Conservation (phyloP, 768 basidiomycete genomes). For the Auriscalpium microsporum region DNA sequence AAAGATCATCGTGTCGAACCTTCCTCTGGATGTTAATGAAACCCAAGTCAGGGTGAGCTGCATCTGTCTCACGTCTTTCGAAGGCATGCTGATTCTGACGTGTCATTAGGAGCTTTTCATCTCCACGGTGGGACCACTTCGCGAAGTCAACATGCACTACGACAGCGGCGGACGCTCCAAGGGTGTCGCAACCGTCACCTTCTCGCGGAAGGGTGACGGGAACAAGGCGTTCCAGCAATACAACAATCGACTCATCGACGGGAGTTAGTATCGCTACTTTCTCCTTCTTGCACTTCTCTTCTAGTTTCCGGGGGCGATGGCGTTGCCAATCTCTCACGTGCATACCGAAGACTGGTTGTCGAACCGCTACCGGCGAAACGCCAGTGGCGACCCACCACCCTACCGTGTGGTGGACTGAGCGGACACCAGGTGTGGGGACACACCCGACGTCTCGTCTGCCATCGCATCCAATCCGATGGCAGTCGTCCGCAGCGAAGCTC, state of each 20-base stretch:
- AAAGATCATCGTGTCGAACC: slow-evolving; percentile 95
- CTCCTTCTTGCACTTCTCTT: slow-evolving; percentile 24
- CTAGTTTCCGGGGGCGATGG: slow-evolving; percentile 4
- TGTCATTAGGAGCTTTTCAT: slow-evolving; percentile 77
- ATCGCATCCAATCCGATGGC: too few relatives aligned
- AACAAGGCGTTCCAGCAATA: slow-evolving; percentile 89
- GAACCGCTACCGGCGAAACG: not conserved
- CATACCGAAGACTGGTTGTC: slow-evolving; percentile 1
- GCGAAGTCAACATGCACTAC: slow-evolving; percentile 78
- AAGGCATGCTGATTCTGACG: not conserved
- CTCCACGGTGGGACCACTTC: slow-evolving; percentile 81
- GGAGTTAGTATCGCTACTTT: slow-evolving; percentile 88
- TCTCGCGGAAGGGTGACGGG: slow-evolving; percentile 81
- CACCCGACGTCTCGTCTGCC: too few relatives aligned
- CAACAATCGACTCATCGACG: slow-evolving; percentile 99
- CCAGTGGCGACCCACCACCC: too few relatives aligned
- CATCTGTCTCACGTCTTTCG: not conserved
- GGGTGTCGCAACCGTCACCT: slow-evolving; percentile 82
- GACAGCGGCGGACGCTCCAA: slow-evolving; percentile 82
- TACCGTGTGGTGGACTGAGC: too few relatives aligned
- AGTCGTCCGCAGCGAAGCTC: too few relatives aligned
- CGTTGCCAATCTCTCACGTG: not conserved
- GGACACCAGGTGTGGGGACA: too few relatives aligned
- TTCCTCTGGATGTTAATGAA: slow-evolving; percentile 91
- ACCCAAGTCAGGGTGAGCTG: slow-evolving; percentile 77